Conservation (phyloP, 31 red algal species). For the Bonnemaisonia californica region DNA sequence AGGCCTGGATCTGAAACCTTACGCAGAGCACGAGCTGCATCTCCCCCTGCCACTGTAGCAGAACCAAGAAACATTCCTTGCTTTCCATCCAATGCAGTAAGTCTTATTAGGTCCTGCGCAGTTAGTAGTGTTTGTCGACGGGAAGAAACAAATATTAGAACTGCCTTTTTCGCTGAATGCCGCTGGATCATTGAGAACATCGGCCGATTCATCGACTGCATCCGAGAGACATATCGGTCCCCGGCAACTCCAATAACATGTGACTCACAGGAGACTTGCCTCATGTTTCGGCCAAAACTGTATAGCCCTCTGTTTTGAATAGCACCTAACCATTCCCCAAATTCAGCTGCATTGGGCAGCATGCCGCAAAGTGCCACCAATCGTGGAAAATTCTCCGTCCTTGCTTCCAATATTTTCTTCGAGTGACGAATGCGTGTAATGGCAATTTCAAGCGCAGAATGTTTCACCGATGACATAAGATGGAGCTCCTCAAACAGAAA, state of each 20-base stretch:
- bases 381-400: constrained; percentile 6
- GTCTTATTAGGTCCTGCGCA: constrained; percentile 33
- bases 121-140: constrained; percentile 60
- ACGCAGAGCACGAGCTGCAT: not conserved
- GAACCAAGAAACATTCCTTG: constrained; percentile 20
- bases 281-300: constrained; percentile 39
- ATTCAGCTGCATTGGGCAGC: constrained; percentile 41
- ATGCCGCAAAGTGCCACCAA: constrained; percentile 43
- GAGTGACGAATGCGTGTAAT: constrained; percentile 30
- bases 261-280: constrained; percentile 69
- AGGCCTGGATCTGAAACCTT: constrained; percentile 40
- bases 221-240: constrained; percentile 58
- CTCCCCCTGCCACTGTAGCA: not conserved
- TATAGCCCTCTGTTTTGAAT: constrained; percentile 22
- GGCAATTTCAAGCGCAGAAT: constrained; percentile 32
- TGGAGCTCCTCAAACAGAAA: constrained; percentile 87
- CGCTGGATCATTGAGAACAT: constrained; percentile 61
- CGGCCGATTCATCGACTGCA: constrained; percentile 72
- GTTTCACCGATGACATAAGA: constrained; percentile 27
- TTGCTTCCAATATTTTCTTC: not conserved
- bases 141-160: constrained; percentile 69
- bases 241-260: constrained; percentile 72
- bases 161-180: constrained; percentile 47
- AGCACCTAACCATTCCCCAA: constrained; percentile 77
- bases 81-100: constrained; percentile 50